Conservation (phyloP, 1,139 yeast genomes). For the Petasospora rhodanensis region DNA sequence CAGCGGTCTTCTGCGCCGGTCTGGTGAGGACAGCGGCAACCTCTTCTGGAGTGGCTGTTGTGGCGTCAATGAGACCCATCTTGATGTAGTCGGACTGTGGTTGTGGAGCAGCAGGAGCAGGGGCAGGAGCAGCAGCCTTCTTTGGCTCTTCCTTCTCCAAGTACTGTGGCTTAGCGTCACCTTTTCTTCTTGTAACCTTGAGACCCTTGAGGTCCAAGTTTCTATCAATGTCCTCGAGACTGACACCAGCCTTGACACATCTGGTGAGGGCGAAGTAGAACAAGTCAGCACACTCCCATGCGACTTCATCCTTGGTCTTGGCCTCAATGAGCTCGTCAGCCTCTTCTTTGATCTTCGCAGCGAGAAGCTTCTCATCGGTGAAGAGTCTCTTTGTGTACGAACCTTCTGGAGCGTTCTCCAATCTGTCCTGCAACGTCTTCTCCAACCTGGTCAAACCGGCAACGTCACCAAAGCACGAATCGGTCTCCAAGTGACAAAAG, state of each 20-base stretch:
- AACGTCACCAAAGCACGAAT: conserved; percentile 76
- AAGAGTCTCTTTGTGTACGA: conserved; percentile 90
- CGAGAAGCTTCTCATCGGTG: conserved; percentile 65
- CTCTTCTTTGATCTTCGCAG: conserved; percentile 91
- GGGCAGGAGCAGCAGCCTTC: conserved; percentile 15
- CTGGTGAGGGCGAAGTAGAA: conserved; percentile 87
- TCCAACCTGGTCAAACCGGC: conserved; percentile 65
- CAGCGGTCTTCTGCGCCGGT: conserved; percentile 88
- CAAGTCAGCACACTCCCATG: conserved; percentile 98
- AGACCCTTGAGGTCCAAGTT: conserved; percentile 79
- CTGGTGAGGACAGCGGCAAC: conserved; percentile 65
- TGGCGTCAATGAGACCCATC: conserved; percentile 57
- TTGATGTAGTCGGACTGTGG: conserved; percentile 39
- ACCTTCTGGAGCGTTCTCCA: conserved; percentile 72
- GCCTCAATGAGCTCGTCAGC: conserved; percentile 96
- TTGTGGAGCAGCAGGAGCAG: conserved; percentile 2
- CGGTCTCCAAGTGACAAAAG: conserved; percentile 82
- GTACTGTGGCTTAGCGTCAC: conserved; percentile 89
- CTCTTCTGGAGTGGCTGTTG: conserved; percentile 38
- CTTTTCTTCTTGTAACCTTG: conserved; percentile 89
- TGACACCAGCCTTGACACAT: conserved; percentile 77
- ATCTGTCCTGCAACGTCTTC: conserved; percentile 50
- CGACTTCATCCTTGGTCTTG: conserved; percentile 58
- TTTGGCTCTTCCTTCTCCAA: conserved; percentile 30
- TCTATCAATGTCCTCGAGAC: conserved; percentile 73